phyloP scores from a whole-genome alignment of 768 basidiomycete species.

The Psilocybe azurescens region DNA sequence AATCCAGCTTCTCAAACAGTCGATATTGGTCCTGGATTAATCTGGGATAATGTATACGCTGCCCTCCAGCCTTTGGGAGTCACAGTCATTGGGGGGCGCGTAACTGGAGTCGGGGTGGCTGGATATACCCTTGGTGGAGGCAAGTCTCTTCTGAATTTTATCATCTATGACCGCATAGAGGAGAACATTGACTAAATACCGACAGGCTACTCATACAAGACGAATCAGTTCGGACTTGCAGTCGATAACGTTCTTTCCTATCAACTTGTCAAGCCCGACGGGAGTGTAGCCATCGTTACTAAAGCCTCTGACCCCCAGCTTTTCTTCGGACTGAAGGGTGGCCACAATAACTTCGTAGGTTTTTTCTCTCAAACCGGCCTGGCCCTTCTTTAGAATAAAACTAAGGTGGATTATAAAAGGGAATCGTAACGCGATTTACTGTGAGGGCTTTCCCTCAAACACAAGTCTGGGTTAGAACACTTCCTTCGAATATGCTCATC shows the following conservation, averaged over 20 bases:
- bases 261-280: slow-evolving; percentile 63
- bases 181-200: neutral
- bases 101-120: slow-evolving; percentile 62
- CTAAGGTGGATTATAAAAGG: slow-evolving; percentile 22
- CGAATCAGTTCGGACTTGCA: slow-evolving; percentile 64
- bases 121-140: slow-evolving; percentile 67
- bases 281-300: slow-evolving; percentile 43
- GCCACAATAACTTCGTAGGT: slow-evolving; percentile 58
- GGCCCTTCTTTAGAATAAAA: no score
- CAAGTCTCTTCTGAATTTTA: slow-evolving; percentile 25
- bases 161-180: neutral
- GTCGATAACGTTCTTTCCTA: slow-evolving; percentile 57
- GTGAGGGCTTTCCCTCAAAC: slow-evolving; percentile 49
- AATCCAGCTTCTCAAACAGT: slow-evolving; percentile 43
- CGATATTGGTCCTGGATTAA: slow-evolving; percentile 47
- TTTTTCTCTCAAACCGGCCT: no score
- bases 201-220: slow-evolving; percentile 65
- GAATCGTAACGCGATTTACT: slow-evolving; percentile 54
- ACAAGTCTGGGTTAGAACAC: slow-evolving; percentile 23
- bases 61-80: slow-evolving; percentile 53
- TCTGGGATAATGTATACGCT: slow-evolving; percentile 70
- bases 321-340: slow-evolving; percentile 55
- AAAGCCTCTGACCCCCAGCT: slow-evolving; percentile 38
- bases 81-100: slow-evolving; percentile 63
- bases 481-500: neutral